Evolutionary conservation across 192 early-diverging fungal genomes (phyloP), one percentile per base, ranked within the genome.

Genomic region (Coemansia sp.): DNA sequence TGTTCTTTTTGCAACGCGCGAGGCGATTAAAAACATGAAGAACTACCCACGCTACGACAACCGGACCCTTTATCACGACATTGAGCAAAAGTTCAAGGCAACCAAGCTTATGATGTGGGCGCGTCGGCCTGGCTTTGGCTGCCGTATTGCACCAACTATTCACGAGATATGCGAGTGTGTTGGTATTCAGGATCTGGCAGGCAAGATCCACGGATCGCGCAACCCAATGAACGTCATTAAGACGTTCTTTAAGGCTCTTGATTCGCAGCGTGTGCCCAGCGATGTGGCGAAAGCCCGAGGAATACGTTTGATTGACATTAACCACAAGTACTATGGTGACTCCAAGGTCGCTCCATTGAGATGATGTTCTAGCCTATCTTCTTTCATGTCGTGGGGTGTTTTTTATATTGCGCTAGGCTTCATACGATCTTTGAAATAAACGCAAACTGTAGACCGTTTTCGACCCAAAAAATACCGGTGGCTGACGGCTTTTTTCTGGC

Each of bases 211-310:
- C 66, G 95, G 96, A 5, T 96, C 94, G n/a, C 85, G 87, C 45
- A 98, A 95, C 76, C 94, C 94, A 5, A 94, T 99, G 93, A 99
- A 99, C 78, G 95, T 99, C 39, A 89, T 99, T 85, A 97, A 99
- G 86, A 91, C 89, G 8, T 92, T 92, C 12, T 98, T 98, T 79
- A 94, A 91, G 76, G 98, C 98, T 12, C 76, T 99, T 10, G 57
- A 67, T 16, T 66, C 77, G 15, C 98, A 99, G 84, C 88, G 86
- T 69, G 77, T 87, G 7, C 94, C 96, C 11, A 83, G 87, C 48
- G 92, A 98, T 40, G 88, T 99, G 84, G 96, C 97, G 16, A 85
- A 84, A 78, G 85, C 87, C 45, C 84, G 97, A 57, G 97, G 97
- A 18, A 86, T 92, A 69, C 93, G 91, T 42, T 79, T 99, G 47